Evolutionary conservation across 257 asterid species (phyloP).

Genomic region (Solanum tarijense): DNA sequence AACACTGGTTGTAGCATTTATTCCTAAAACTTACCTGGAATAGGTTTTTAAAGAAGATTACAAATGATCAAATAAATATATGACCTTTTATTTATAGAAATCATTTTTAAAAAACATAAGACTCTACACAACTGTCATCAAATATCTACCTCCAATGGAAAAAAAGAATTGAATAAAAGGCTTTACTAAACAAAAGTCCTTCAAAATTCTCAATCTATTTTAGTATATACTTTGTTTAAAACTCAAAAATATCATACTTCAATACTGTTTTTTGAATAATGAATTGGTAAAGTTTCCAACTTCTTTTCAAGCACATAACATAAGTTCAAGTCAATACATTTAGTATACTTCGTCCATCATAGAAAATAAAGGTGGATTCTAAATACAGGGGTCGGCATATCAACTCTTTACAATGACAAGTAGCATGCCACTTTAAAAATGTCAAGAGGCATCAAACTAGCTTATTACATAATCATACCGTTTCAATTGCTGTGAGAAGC

Average conservation of each 20-base stretch:
- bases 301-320: background rate
- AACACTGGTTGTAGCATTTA: background rate
- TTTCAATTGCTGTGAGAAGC: conserved; percentile 64
- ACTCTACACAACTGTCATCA: background rate
- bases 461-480: conserved; percentile 46
- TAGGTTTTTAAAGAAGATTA: background rate
- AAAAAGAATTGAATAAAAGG: background rate
- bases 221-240: background rate
- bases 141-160: background rate
- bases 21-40: background rate
- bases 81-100: background rate
- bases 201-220: background rate
- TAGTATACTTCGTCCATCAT: background rate
- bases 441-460: conserved; percentile 23
- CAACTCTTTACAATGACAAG: background rate
- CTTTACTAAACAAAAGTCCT: background rate
- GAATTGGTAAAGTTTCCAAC: background rate
- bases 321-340: background rate
- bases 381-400: background rate
- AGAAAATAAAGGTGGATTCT: background rate
- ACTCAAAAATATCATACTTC: background rate
- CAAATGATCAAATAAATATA: background rate
- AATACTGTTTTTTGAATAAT: background rate
- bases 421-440: background rate
- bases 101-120: background rate